Conservation (phyloP, 345 rosid genomes). For the Raphanus sativus region DNA sequence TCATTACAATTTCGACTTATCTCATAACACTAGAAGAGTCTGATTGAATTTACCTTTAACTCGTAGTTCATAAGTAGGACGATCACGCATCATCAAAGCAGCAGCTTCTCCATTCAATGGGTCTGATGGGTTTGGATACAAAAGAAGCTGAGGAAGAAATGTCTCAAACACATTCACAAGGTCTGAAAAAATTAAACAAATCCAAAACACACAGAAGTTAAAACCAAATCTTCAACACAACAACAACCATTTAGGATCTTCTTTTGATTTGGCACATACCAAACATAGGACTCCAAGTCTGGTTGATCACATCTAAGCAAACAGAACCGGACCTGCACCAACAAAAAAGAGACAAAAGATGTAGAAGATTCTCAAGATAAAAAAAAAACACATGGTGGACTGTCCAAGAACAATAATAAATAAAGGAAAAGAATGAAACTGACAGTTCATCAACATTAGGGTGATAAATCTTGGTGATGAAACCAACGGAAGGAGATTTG, state of each 20-base stretch:
- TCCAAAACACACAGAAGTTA: neutral
- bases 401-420: neutral
- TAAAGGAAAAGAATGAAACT: conserved; percentile 35
- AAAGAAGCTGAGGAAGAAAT: conserved; percentile 96
- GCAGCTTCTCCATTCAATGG: conserved; percentile 99
- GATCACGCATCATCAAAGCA: conserved; percentile 93
- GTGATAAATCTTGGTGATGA: conserved; percentile 92
- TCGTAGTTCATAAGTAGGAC: conserved; percentile 69
- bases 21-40: neutral
- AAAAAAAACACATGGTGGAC: neutral
- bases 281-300: conserved; percentile 99
- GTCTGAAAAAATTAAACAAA: conserved; percentile 50
- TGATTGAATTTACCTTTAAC: conserved; percentile 66
- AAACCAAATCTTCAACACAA: neutral
- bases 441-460: conserved; percentile 99
- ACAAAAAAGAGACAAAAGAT: neutral
- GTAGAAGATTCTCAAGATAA: neutral
- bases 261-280: conserved; percentile 47
- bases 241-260: neutral
- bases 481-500: conserved; percentile 95
- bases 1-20: neutral
- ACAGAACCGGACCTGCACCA: conserved; percentile 92
- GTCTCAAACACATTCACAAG: conserved; percentile 94
- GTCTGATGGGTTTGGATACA: conserved; percentile 95
- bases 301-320: conserved; percentile 95